Evolutionary conservation across 352 stramenopile species (phyloP).

Genomic region (Phytophthora europaea): DNA sequence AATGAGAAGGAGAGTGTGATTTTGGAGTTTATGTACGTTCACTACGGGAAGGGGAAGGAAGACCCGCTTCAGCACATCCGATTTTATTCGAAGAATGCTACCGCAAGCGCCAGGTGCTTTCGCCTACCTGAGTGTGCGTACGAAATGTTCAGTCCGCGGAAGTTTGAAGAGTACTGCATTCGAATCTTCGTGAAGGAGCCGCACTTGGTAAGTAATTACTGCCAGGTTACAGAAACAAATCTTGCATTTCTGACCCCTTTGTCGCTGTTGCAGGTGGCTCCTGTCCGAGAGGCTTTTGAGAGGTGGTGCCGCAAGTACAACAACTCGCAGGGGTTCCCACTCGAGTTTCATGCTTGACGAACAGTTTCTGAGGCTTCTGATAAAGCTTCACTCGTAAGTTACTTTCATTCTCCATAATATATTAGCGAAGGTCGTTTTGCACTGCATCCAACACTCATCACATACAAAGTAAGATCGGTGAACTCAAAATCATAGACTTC

Average conservation of each 20-base stretch:
- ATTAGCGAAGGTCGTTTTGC: background rate
- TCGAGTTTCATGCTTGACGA: conserved; percentile 36
- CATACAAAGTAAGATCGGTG: background rate
- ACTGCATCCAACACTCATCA: conserved; percentile 2
- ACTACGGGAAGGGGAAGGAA: conserved; percentile 83
- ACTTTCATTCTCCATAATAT: background rate
- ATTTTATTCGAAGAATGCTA: conserved; percentile 85
- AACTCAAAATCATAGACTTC: conserved; percentile 30
- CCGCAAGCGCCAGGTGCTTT: conserved; percentile 56
- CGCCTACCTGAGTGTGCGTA: conserved; percentile 64
- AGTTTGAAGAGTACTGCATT: conserved; percentile 77
- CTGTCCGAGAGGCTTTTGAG: conserved; percentile 68
- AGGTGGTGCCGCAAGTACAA: conserved; percentile 65
- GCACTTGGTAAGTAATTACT: conserved; percentile 50
- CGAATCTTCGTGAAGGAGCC: conserved; percentile 79
- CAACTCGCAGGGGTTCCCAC: conserved; percentile 50
- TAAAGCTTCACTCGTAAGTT: background rate
- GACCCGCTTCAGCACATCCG: conserved; percentile 79
- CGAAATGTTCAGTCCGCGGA: conserved; percentile 69
- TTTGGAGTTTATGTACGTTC: conserved; percentile 80
- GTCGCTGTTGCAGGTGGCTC: conserved; percentile 33
- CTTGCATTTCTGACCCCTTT: conserved; percentile 8
- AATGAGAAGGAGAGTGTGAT: conserved; percentile 72
- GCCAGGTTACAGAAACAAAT: background rate
- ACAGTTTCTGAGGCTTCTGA: background rate